Evolutionary conservation across 148 eudicot species (phyloP).

Genomic region (Beta vulgaris): DNA sequence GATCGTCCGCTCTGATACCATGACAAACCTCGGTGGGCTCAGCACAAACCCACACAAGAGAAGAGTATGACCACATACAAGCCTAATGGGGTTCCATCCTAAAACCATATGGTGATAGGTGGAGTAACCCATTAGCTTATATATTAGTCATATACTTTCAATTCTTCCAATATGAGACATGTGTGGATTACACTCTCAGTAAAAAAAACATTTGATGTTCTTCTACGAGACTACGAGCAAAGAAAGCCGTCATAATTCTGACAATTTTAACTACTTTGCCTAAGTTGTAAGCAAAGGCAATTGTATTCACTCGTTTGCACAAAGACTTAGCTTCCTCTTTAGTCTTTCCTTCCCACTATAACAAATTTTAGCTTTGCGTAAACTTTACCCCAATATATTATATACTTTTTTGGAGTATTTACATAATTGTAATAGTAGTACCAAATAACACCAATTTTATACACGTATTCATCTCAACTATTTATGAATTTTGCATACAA

Average conservation of each 20-base stretch:
- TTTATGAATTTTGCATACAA: slow-evolving; percentile 8
- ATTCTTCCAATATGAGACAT: no score
- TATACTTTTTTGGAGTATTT: background rate
- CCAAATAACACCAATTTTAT: background rate
- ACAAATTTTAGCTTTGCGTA: slow-evolving; percentile 29
- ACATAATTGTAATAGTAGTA: no score
- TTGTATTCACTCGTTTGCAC: slow-evolving; percentile 9
- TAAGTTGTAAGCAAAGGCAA: slow-evolving; percentile 24
- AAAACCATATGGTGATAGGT: no score
- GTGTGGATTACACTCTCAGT: no score
- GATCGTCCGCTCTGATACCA: no score
- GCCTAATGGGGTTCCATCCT: no score
- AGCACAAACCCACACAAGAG: no score
- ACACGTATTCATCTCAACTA: background rate
- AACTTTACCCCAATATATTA: slow-evolving; percentile 21
- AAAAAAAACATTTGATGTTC: no score
- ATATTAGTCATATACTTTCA: no score
- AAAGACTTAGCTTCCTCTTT: background rate
- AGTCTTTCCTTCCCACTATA: slow-evolving; percentile 8
- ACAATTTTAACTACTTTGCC: slow-evolving; percentile 34
- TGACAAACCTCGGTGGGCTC: no score
- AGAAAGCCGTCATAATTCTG: slow-evolving; percentile 30
- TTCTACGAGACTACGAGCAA: slow-evolving; percentile 15
- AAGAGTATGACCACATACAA: no score
- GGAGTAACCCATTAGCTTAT: no score